Evolutionary conservation across 352 stramenopile genomes (phyloP).

Genomic region (Phytophthora rubi): DNA sequence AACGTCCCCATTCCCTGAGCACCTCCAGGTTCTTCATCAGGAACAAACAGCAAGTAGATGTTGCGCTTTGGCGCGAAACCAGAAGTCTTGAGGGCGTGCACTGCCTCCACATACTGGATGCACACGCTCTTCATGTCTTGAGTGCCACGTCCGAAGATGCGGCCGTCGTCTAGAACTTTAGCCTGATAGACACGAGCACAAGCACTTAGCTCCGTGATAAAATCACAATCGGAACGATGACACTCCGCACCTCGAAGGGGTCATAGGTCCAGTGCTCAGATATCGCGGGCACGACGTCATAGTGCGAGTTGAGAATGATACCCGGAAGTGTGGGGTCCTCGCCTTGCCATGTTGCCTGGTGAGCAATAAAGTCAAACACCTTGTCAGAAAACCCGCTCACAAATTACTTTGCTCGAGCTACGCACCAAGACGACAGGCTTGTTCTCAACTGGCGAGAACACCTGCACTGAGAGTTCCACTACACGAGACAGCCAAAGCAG

Average conservation of each 20-base stretch:
- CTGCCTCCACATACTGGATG: slow-evolving; percentile 95
- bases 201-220: background rate
- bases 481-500: slow-evolving; percentile 4
- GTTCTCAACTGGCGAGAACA: slow-evolving; percentile 65
- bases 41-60: slow-evolving; percentile 94
- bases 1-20: slow-evolving; percentile 93
- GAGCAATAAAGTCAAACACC: background rate
- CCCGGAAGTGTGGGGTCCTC: slow-evolving; percentile 84
- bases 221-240: background rate
- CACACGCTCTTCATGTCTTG: slow-evolving; percentile 98
- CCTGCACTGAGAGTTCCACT: slow-evolving; percentile 55
- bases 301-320: slow-evolving; percentile 96
- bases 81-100: slow-evolving; percentile 69
- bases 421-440: slow-evolving; percentile 92
- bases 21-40: slow-evolving; percentile 95
- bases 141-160: slow-evolving; percentile 93
- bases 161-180: slow-evolving; percentile 87
- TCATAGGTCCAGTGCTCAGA: slow-evolving; percentile 90
- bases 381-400: background rate
- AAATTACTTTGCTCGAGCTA: background rate
- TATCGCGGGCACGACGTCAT: slow-evolving; percentile 95
- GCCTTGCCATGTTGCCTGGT: slow-evolving; percentile 88
- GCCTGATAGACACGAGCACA: slow-evolving; percentile 65
- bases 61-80: slow-evolving; percentile 86
- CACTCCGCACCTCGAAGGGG: slow-evolving; percentile 79